Evolutionary conservation across 768 basidiomycete genomes (phyloP).

Genomic region (Leccinum uliginosum): DNA sequence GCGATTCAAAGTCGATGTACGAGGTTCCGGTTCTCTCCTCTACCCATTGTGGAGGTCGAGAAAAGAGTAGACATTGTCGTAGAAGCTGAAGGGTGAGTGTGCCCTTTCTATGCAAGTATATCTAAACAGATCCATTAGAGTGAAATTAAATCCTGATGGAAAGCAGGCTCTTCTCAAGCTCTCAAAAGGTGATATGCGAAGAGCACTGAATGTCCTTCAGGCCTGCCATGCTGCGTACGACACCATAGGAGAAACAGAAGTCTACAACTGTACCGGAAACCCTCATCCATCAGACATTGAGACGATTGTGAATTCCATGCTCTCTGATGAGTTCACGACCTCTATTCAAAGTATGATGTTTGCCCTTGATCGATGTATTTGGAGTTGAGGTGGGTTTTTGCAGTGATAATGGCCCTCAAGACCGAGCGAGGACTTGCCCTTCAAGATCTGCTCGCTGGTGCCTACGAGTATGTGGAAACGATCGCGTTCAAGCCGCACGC

Average conservation of each 20-base stretch:
- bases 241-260: slow-evolving; percentile 77
- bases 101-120: neutral
- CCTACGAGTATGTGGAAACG: slow-evolving; percentile 85
- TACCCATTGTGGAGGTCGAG: slow-evolving; percentile 83
- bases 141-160: slow-evolving; percentile 82
- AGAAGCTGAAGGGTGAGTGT: slow-evolving; percentile 72
- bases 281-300: slow-evolving; percentile 96
- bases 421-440: slow-evolving; percentile 90
- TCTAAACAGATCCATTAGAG: slow-evolving; percentile 43
- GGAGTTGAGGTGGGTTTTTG: neutral
- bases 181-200: slow-evolving; percentile 96
- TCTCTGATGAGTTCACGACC: slow-evolving; percentile 92
- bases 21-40: slow-evolving; percentile 91
- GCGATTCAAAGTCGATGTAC: slow-evolving; percentile 99
- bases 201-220: slow-evolving; percentile 93
- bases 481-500: slow-evolving; percentile 83
- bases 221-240: slow-evolving; percentile 98
- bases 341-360: slow-evolving; percentile 67
- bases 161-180: slow-evolving; percentile 86
- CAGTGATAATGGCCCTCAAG: slow-evolving; percentile 86
- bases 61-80: slow-evolving; percentile 75
- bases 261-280: slow-evolving; percentile 96
- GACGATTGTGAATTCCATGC: slow-evolving; percentile 90
- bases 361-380: neutral
- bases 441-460: slow-evolving; percentile 88